A percentile compares a stretch with the other conserved stretches of the same genome.
phyloP scores from a whole-genome alignment of 805 yeast genomes.

The Kodamaea nitidulidarum region DNA sequence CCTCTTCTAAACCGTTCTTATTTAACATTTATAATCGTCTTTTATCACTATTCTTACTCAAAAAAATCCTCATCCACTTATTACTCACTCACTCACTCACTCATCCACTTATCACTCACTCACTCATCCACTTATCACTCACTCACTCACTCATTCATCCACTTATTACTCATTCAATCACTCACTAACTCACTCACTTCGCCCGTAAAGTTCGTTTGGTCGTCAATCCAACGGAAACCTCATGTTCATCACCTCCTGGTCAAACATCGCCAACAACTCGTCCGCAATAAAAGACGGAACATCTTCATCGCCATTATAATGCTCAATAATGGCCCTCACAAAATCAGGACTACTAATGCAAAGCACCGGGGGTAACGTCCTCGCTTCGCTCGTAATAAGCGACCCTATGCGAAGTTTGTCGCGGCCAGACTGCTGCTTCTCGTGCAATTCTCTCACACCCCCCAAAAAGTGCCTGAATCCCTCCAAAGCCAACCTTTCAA shows the following conservation, averaged over 20 bases:
- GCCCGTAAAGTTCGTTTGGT: too few relatives aligned
- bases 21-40: too few relatives aligned
- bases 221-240: neutral
- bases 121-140: too few relatives aligned
- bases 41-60: too few relatives aligned
- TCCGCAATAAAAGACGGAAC: neutral
- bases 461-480: neutral
- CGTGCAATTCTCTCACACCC: neutral
- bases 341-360: constrained; percentile 7
- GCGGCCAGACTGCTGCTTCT: neutral
- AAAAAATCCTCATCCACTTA: too few relatives aligned
- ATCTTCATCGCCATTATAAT: constrained; percentile 5
- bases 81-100: too few relatives aligned
- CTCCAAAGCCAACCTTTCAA: constrained; percentile 2
- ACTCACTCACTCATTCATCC: neutral
- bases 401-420: constrained; percentile 5
- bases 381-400: constrained; percentile 5
- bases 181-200: too few relatives aligned
- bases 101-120: too few relatives aligned
- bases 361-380: constrained; percentile 7
- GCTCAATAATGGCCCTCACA: constrained; percentile 4
- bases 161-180: too few relatives aligned
- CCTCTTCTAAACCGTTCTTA: too few relatives aligned
- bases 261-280: constrained; percentile 5
- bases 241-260: constrained; percentile 1